Evolutionary conservation across 176 grass and related monocot genomes (phyloP).

Genomic region (Pharus latifolius): DNA sequence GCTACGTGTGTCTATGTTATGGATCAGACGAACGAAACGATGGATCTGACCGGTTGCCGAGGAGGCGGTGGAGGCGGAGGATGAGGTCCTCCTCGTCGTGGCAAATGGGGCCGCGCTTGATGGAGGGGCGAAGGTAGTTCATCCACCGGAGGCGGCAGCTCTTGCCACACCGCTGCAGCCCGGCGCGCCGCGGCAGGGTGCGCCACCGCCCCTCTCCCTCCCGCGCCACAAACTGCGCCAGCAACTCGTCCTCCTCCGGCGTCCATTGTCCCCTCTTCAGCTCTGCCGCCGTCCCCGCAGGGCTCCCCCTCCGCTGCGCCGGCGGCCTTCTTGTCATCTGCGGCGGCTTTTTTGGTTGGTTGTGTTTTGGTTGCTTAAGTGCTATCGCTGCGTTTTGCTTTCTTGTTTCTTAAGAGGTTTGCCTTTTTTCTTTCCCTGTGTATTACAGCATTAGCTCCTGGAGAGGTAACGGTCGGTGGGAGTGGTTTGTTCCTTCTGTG

Average conservation of each 20-base stretch:
- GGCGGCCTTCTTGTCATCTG: conserved; percentile 13
- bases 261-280: conserved; percentile 80
- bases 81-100: conserved; percentile 88
- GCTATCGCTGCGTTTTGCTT: not conserved
- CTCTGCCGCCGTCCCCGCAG: not conserved
- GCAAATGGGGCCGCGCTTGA: conserved; percentile 68
- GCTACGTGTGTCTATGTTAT: too few relatives aligned
- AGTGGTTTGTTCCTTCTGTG: conserved; percentile 30
- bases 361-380: not conserved
- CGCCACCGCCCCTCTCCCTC: conserved; percentile 80
- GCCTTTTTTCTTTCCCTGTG: conserved; percentile 7
- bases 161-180: conserved; percentile 56
- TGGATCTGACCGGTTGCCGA: conserved; percentile 64
- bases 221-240: conserved; percentile 37
- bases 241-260: conserved; percentile 76
- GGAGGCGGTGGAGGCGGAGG: conserved; percentile 80
- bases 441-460: not conserved
- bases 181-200: conserved; percentile 62
- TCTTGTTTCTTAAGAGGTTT: not conserved
- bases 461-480: conserved; percentile 30
- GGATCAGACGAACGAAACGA: too few relatives aligned
- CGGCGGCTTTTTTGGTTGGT: not conserved
- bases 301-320: not conserved
- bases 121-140: conserved; percentile 82
- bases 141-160: conserved; percentile 79